phyloP scores from a whole-genome alignment of 345 rosid genomes.

The Eucalyptus regnans region DNA sequence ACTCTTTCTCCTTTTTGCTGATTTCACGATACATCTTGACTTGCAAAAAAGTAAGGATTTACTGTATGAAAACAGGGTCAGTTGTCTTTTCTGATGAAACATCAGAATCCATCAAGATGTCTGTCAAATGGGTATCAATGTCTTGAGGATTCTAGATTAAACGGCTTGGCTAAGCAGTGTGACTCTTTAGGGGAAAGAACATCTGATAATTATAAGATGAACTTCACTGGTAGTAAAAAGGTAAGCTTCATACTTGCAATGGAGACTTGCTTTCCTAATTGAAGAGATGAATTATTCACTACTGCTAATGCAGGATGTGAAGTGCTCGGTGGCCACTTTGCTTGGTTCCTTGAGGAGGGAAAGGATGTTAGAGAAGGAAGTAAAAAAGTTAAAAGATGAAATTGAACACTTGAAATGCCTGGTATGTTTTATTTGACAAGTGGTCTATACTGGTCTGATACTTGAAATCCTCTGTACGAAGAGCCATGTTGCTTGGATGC shows the following conservation, averaged over 20 bases:
- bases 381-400: slow-evolving; percentile 45
- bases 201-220: slow-evolving; percentile 8
- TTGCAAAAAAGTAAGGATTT: neutral
- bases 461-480: neutral
- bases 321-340: slow-evolving; percentile 23
- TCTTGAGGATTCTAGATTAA: slow-evolving; percentile 20
- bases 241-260: slow-evolving; percentile 7
- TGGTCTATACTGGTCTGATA: neutral
- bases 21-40: neutral
- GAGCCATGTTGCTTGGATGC: neutral
- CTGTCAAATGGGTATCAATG: slow-evolving; percentile 10
- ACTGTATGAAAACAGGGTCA: slow-evolving; percentile 44
- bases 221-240: slow-evolving; percentile 20
- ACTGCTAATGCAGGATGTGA: slow-evolving; percentile 17
- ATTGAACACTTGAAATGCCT: slow-evolving; percentile 41
- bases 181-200: slow-evolving; percentile 15
- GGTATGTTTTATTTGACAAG: slow-evolving; percentile 29
- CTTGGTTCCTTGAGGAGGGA: slow-evolving; percentile 62
- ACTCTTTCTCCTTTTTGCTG: neutral
- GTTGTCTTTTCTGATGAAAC: slow-evolving; percentile 47
- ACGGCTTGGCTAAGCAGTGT: slow-evolving; percentile 5
- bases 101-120: slow-evolving; percentile 29
- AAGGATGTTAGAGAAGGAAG: slow-evolving; percentile 41
- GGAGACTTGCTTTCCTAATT: neutral
- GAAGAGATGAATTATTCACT: neutral